Conservation (phyloP, 129 eudicot genomes). For the Lactuca saligna region DNA sequence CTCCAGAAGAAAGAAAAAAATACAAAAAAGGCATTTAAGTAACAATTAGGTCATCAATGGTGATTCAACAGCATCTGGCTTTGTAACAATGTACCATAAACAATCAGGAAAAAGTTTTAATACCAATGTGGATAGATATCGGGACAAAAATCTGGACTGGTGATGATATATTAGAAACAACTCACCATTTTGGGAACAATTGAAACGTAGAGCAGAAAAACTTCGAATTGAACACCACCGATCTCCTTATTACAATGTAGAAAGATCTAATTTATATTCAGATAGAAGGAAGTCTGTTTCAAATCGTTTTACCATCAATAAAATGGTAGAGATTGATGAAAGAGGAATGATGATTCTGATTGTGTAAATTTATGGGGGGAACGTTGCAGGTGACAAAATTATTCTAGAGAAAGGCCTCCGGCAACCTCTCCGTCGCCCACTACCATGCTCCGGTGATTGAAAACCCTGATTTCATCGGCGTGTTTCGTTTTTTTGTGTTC, state of each 20-base stretch:
- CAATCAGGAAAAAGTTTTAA: neutral
- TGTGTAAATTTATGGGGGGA: neutral
- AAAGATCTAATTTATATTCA: slow-evolving; percentile 16
- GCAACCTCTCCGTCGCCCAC: slow-evolving; percentile 25
- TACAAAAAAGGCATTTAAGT: neutral
- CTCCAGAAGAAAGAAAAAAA: neutral
- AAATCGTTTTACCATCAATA: neutral
- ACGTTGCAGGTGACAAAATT: slow-evolving; percentile 24
- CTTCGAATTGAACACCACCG: slow-evolving; percentile 18
- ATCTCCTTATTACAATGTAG: slow-evolving; percentile 20
- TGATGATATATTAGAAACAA: neutral
- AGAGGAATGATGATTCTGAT: slow-evolving; percentile 11
- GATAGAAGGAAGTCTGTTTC: neutral
- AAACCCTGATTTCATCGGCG: slow-evolving; percentile 22
- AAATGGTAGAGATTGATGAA: neutral
- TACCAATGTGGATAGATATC: neutral
- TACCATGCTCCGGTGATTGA: slow-evolving; percentile 10
- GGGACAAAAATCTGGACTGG: slow-evolving; percentile 3
- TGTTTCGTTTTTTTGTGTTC: slow-evolving; percentile 3
- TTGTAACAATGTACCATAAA: neutral
- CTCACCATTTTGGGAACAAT: slow-evolving; percentile 21
- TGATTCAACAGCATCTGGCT: slow-evolving; percentile 3
- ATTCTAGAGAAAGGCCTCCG: slow-evolving; percentile 18
- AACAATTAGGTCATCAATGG: slow-evolving; percentile 7
- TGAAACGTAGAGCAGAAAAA: slow-evolving; percentile 1